These are phyloP conservation scores for Salicornia ramosissima DNA, from an alignment of 148 eudicot species.

Conservation along the genomic window DNA sequence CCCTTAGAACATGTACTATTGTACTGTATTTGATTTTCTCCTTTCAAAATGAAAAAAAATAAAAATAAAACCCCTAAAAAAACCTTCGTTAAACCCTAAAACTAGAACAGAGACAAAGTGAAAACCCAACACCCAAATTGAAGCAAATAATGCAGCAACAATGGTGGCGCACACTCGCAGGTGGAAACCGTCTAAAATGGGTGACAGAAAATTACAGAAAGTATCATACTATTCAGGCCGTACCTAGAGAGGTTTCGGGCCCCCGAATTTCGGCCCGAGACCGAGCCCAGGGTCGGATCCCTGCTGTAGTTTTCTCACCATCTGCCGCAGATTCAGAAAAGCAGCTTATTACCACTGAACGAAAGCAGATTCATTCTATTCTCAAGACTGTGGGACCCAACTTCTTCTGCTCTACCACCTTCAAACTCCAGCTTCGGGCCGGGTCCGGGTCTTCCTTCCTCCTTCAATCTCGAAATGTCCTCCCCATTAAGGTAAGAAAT, in stretches of 20 bases:
- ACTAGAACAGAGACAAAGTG: neutral
- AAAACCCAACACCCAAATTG: neutral
- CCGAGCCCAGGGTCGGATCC: conserved; percentile 79
- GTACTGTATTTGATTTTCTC: too few species aligned
- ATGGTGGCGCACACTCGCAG: conserved; percentile 56
- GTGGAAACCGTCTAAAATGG: conserved; percentile 22
- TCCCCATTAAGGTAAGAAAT: conserved; percentile 85
- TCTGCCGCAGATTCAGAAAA: conserved; percentile 35
- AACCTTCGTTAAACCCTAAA: conserved; percentile 28
- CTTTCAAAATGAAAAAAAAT: too few species aligned
- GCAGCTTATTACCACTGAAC: conserved; percentile 59
- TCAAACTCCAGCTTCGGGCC: conserved; percentile 74
- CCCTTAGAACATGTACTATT: too few species aligned
- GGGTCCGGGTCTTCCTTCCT: conserved; percentile 78
- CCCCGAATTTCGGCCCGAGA: conserved; percentile 52
- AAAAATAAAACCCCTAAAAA: too few species aligned
- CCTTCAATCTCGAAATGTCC: conserved; percentile 58
- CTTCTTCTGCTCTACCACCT: conserved; percentile 71
- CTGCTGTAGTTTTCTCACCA: conserved; percentile 63
- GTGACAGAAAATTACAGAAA: conserved; percentile 19
- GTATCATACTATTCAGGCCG: conserved; percentile 84
- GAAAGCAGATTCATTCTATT: conserved; percentile 73
- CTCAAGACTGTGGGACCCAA: conserved; percentile 47
- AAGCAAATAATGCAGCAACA: conserved; percentile 40
- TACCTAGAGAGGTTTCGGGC: conserved; percentile 71